Conservation (phyloP, 2,329 filamentous ascomycete genomes). For the Epichloe festucae region DNA sequence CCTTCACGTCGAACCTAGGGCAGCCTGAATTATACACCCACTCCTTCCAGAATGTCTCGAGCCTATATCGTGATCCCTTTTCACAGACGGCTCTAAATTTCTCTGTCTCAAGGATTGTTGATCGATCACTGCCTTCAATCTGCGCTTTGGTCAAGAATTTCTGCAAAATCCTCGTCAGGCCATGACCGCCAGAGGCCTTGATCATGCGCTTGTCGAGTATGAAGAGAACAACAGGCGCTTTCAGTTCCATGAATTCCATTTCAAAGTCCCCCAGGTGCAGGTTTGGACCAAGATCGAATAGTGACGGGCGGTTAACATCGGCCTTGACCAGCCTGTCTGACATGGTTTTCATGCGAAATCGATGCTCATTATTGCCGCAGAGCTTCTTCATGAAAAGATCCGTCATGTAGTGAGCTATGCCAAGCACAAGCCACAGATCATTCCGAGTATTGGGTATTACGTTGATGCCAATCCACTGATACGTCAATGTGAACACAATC, state of each 20-base stretch:
- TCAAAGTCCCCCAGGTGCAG: conserved; percentile 75
- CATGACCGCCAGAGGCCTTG: conserved; percentile 71
- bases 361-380: conserved; percentile 89
- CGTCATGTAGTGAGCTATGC: conserved; percentile 88
- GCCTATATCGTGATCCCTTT: conserved; percentile 71
- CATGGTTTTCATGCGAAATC: conserved; percentile 76
- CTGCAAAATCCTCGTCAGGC: conserved; percentile 73
- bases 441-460: conserved; percentile 69
- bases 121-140: conserved; percentile 45
- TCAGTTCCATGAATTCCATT: conserved; percentile 78
- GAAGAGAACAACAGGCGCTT: conserved; percentile 81
- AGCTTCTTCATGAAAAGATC: conserved; percentile 83
- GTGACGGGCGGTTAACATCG: conserved; percentile 69
- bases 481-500: conserved; percentile 72
- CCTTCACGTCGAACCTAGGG: conserved; percentile 72
- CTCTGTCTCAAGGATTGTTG: conserved; percentile 60
- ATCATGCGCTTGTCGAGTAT: conserved; percentile 84
- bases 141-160: conserved; percentile 78
- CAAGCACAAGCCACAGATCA: conserved; percentile 82
- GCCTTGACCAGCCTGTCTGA: conserved; percentile 71
- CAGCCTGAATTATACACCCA: conserved; percentile 87
- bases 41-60: conserved; percentile 86
- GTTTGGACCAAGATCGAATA: conserved; percentile 66
- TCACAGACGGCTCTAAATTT: conserved; percentile 77
- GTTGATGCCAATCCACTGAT: conserved; percentile 89